Conservation (phyloP, 2,329 filamentous ascomycete species). For the Fusarium solani-melongenae region DNA sequence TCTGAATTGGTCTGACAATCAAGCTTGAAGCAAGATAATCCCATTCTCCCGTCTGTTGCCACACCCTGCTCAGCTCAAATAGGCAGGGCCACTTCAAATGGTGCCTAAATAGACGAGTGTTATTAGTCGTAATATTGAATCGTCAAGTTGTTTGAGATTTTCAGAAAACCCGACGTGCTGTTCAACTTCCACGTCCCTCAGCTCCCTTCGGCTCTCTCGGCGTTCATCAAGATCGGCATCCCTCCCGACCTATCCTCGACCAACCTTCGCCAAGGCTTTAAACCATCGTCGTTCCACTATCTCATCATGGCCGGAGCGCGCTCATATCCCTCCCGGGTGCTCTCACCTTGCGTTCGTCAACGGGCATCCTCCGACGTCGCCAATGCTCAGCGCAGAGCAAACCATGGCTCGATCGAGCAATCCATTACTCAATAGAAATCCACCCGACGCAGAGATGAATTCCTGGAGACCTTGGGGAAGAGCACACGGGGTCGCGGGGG, state of each 20-base stretch:
- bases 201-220: neutral
- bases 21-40: neutral
- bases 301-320: neutral
- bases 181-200: neutral
- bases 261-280: neutral
- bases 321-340: neutral
- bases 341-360: neutral
- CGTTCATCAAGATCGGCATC: neutral
- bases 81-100: neutral
- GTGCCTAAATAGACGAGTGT: neutral
- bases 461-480: conserved; percentile 13
- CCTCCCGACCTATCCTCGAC: neutral
- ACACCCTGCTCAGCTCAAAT: neutral
- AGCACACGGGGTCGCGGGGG: conserved; percentile 20
- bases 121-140: neutral
- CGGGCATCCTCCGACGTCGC: neutral
- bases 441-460: neutral
- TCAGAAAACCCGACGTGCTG: neutral
- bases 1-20: neutral
- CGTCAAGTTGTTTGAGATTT: neutral
- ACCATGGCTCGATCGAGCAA: neutral
- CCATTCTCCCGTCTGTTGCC: neutral
- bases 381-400: neutral
- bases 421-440: conserved; percentile 26
- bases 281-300: neutral